Evolutionary conservation across 164 flowering plant species (phyloP), one percentile per base, ranked within the genome.

Genomic region (Vitis riparia): DNA sequence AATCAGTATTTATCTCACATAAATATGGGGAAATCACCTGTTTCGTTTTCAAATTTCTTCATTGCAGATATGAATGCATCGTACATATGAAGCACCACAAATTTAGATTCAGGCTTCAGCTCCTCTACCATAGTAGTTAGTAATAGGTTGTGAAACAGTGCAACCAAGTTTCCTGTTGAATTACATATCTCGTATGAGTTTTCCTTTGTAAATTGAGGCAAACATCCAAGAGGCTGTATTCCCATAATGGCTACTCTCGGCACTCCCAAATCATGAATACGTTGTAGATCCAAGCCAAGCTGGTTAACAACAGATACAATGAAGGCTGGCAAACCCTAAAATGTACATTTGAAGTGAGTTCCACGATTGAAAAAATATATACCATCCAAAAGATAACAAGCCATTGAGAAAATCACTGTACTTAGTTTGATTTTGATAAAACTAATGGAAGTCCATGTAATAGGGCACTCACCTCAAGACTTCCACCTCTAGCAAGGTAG

Each of bases 211-310:
- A 11, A 50, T 32, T 9, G 16, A 11, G 74, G 74, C 2, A 71
- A n/a, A 53, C 74, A 71, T 15, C 74, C 74, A 13, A 71, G 50
- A 11, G 74, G 74, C 55, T 56, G 64, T 2, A 66, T 23, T 2
- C 52, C 63, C 29, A 58, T 47, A 10, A 71, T 55, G 11, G 29
- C 69, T 11, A 71, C 29, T 30, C 29, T 71, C 15, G 14, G 51
- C 61, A 71, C 67, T 7, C 74, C 74, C 61, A 65, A 6, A 16
- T 23, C 65, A 6, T 59, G 48, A 30, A 71, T 57, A 12, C 64
- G 49, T 37, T 48, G 65, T 59, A 71, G 48, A 57, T 71, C 48
- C 27, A 14, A 3, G 4, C 30, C 64, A 3, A 65, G 62, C 52
- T 58, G 74, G 55, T 57, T 65, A 13, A 71, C 63, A 44, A 71